Percentiles rank a stretch among this genome's conserved stretches.
phyloP scores from a whole-genome alignment of 2,329 filamentous ascomycete species.

The Cryphonectria parasitica region DNA sequence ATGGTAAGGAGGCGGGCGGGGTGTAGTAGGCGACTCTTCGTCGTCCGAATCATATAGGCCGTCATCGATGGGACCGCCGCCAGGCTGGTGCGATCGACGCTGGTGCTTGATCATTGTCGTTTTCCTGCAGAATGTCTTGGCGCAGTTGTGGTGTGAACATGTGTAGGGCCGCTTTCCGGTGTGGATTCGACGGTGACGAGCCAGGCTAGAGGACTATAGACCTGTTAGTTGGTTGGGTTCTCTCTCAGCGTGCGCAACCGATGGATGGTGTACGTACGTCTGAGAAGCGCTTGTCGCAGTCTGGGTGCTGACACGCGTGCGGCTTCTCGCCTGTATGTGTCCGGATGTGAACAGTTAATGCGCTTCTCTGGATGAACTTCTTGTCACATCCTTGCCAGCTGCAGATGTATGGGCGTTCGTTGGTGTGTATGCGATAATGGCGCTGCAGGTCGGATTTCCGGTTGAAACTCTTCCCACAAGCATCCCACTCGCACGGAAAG shows the following conservation, averaged over 20 bases:
- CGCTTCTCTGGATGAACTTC: constrained; percentile 73
- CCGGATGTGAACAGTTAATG: constrained; percentile 70
- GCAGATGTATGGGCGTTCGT: constrained; percentile 70
- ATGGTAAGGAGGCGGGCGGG: constrained; percentile 45
- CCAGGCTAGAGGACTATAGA: constrained; percentile 64
- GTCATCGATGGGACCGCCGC: constrained; percentile 59
- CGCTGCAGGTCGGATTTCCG: constrained; percentile 72
- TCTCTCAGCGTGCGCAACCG: not conserved
- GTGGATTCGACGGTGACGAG: constrained; percentile 67
- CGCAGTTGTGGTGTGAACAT: constrained; percentile 63
- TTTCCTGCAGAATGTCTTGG: constrained; percentile 73
- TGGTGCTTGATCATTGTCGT: constrained; percentile 74
- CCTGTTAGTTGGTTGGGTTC: not conserved
- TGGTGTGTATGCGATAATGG: constrained; percentile 73
- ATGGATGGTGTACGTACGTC: constrained; percentile 55
- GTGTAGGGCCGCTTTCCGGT: constrained; percentile 69
- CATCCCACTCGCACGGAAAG: constrained; percentile 67
- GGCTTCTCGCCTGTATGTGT: constrained; percentile 75
- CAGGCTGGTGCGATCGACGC: constrained; percentile 62
- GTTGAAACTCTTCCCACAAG: constrained; percentile 71
- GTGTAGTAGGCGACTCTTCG: constrained; percentile 63
- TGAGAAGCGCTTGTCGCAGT: constrained; percentile 71
- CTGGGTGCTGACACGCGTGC: constrained; percentile 67
- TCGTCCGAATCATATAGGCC: constrained; percentile 57
- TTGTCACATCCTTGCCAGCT: constrained; percentile 65